Percentiles rank a stretch among this genome's conserved stretches.
phyloP scores from a whole-genome alignment of 257 asterid species.

The Verbena officinalis region DNA sequence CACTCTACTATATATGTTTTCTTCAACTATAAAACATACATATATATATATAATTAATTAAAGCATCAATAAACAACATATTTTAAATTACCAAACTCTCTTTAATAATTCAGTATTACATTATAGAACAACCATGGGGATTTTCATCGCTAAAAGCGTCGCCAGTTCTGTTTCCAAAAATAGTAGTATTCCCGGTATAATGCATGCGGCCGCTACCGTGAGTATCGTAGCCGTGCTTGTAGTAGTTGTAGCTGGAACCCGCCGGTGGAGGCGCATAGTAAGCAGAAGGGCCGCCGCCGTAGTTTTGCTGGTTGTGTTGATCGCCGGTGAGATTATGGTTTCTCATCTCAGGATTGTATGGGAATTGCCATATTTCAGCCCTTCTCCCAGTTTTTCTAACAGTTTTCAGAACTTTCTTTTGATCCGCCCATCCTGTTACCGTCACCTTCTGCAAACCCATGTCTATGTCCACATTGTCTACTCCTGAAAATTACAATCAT shows the following conservation, averaged over 20 bases:
- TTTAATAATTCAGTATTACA: constrained; percentile 39
- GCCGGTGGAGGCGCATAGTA: constrained; percentile 44
- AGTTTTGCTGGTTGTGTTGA: constrained; percentile 29
- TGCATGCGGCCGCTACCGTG: constrained; percentile 21
- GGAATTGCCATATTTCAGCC: constrained; percentile 75
- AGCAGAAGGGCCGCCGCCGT: constrained; percentile 54
- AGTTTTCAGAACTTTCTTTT: constrained; percentile 62
- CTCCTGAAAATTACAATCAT: constrained; percentile 55
- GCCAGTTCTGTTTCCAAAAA: constrained; percentile 55
- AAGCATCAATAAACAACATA: no score
- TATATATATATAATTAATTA: no score
- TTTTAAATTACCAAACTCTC: no score
- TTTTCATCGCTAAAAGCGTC: constrained; percentile 78
- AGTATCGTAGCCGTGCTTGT: constrained; percentile 70
- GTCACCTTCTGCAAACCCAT: constrained; percentile 76
- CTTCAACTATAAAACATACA: no score
- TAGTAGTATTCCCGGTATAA: constrained; percentile 40
- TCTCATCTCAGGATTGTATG: constrained; percentile 54
- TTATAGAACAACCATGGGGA: constrained; percentile 56
- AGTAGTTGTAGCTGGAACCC: constrained; percentile 64
- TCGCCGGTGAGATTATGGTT: constrained; percentile 41
- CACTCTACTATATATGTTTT: no score
- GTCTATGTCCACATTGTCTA: constrained; percentile 73
- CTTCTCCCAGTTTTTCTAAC: constrained; percentile 67
- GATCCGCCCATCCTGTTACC: constrained; percentile 69